These are phyloP conservation scores for Discostella pseudostelligera DNA, from an alignment of 108 stramenopile species.

Conservation along the genomic window DNA sequence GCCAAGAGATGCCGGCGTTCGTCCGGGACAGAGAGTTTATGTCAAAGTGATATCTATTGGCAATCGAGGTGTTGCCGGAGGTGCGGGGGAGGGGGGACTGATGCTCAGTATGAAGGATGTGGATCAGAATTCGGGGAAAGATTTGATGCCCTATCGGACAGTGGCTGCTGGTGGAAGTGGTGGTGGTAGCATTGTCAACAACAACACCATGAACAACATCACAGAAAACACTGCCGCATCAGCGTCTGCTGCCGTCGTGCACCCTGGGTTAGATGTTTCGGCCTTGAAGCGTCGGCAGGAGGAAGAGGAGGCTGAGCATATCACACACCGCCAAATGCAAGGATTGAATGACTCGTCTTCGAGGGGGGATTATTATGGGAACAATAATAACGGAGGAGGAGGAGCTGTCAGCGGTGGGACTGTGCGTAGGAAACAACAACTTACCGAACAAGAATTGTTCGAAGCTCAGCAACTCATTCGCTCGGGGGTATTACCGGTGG, in stretches of 20 bases:
- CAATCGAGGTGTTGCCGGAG: constrained; percentile 27
- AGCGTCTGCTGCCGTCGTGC: constrained; percentile 65
- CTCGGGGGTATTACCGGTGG: constrained; percentile 95
- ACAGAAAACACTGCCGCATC: constrained; percentile 18
- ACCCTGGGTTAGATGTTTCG: constrained; percentile 88
- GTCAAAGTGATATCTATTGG: constrained; percentile 91
- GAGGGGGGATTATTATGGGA: constrained; percentile 11
- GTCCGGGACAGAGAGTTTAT: constrained; percentile 71
- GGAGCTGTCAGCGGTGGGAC: constrained; percentile 7
- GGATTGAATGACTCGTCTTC: constrained; percentile 16
- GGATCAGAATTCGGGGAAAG: constrained; percentile 88
- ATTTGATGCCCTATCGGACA: constrained; percentile 87
- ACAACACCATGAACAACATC: constrained; percentile 14
- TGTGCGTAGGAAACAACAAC: constrained; percentile 73
- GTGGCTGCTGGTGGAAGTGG: constrained; percentile 19
- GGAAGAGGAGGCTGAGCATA: constrained; percentile 64
- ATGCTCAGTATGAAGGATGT: constrained; percentile 91
- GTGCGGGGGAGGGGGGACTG: constrained; percentile 58
- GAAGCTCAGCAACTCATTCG: constrained; percentile 96
- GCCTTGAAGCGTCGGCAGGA: constrained; percentile 66
- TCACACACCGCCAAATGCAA: constrained; percentile 39
- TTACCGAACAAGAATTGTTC: constrained; percentile 95
- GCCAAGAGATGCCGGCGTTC: constrained; percentile 62
- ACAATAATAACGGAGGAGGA: constrained; percentile 8
- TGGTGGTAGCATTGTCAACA: not conserved